Evolutionary conservation across 352 stramenopile species (phyloP), one percentile per base, ranked within the genome.

Genomic region (Blastocystis sp.): DNA sequence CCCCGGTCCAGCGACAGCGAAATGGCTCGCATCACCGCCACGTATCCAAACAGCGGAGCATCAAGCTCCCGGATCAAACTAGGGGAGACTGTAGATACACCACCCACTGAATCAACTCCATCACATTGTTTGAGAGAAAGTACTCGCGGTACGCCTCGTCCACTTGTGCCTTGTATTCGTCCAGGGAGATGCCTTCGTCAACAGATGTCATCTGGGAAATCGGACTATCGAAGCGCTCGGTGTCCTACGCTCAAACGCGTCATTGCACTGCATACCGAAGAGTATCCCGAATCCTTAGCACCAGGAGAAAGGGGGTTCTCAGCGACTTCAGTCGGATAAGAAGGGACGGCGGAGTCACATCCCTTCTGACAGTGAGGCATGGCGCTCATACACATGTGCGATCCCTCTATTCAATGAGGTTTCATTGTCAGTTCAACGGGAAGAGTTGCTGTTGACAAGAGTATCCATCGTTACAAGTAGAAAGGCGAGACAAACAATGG

Each of bases 21-120:
- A 84, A 98, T 94, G 4, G 92, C 93, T 44, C 94, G 91, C 88
- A 97, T 97, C 40, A 98, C 93, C 51, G 98, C 88, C 84, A 96
- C 92, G 86, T 94, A 96, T 69, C 92, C 90, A 87, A 93, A 96
- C n/a, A 87, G 64, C 3, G 84, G 46, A 38, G 65, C 81, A 42
- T 63, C 44, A 32, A 93, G 73, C 73, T 94, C 90, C 49, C 89
- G 51, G 64, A 92, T 86, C 84, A 18, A 84, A 56, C 34, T 84
- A 87, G 56, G 72, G 53, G 27, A 54, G 42, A 87, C 51, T 54
- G 71, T 59, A 36, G 7, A 71, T 18, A 32, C 27, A 69, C 2
- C n/a, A 86, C 24, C 24, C 11, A 84, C 46, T 69, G 16, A 36
- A 72, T 73, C 29, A 87, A 54, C 21, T 88, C 84, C 27, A 87